Percentiles rank a stretch among this genome's conserved stretches.
These are phyloP conservation scores for Eimeria acervulina DNA, from an alignment of 169 alveolate genomes.

Conservation along the genomic window DNA sequence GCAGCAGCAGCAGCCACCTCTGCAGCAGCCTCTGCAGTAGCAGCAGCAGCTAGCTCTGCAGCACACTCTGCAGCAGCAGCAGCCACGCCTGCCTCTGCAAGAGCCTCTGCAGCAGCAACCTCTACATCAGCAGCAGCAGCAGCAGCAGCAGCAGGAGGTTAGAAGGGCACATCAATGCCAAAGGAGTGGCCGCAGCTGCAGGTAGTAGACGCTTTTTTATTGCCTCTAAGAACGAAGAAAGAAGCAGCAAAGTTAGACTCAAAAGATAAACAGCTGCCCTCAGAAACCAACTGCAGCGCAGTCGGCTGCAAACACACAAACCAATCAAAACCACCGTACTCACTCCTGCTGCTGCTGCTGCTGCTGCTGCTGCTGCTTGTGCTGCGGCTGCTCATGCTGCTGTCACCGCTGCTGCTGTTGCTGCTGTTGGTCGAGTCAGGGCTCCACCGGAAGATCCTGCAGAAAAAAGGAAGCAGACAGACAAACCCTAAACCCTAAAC, in stretches of 20 bases:
- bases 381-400: slow-evolving; percentile 12
- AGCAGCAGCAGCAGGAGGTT: not conserved
- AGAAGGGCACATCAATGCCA: not conserved
- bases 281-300: not conserved
- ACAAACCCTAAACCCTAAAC: slow-evolving; percentile 11
- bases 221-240: too few species aligned
- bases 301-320: too few species aligned
- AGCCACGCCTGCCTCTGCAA: not conserved
- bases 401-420: not conserved
- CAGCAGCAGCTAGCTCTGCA: not conserved
- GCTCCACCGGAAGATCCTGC: not conserved
- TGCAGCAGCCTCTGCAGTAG: too few species aligned
- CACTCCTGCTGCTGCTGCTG: not conserved
- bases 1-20: too few species aligned
- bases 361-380: slow-evolving; percentile 13
- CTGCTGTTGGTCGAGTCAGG: not conserved
- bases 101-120: not conserved
- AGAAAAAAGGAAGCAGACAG: too few species aligned
- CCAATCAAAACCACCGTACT: too few species aligned
- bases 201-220: not conserved
- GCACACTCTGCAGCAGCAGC: not conserved
- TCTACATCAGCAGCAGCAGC: slow-evolving; percentile 32
- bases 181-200: not conserved
- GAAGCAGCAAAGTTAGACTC: too few species aligned
- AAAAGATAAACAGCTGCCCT: too few species aligned